phyloP scores from a whole-genome alignment of 2,329 filamentous ascomycete species.

The Aspergillus sp. region DNA sequence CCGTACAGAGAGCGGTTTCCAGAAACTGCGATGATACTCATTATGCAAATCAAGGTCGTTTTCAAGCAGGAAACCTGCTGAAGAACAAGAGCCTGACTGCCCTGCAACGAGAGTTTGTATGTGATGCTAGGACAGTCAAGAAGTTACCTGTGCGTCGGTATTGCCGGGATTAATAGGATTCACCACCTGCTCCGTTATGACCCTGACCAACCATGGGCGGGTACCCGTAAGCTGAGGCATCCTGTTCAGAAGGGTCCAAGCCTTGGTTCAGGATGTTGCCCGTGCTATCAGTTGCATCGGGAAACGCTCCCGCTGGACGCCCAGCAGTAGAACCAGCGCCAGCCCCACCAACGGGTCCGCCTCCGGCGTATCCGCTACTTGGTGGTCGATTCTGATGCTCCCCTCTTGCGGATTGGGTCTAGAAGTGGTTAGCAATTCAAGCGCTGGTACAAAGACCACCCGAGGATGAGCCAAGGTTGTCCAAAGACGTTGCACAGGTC shows the following conservation, averaged over 20 bases:
- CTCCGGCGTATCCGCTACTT: constrained; percentile 47
- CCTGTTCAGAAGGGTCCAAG: constrained; percentile 47
- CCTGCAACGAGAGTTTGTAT: not conserved
- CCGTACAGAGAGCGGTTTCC: constrained; percentile 13
- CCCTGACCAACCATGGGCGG: constrained; percentile 46
- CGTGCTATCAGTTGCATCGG: constrained; percentile 41
- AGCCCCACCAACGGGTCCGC: constrained; percentile 38
- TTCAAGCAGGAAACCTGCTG: not conserved
- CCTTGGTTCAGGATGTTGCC: constrained; percentile 46
- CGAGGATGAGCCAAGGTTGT: constrained; percentile 27
- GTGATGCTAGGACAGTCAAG: not conserved
- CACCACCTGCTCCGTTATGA: constrained; percentile 49
- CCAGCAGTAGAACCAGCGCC: constrained; percentile 28
- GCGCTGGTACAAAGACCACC: constrained; percentile 13
- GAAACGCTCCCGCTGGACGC: constrained; percentile 35
- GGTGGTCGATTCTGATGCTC: constrained; percentile 61
- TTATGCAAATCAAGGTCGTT: not conserved
- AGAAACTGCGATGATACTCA: constrained; percentile 7
- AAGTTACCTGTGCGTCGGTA: constrained; percentile 10
- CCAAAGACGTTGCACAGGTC: constrained; percentile 41
- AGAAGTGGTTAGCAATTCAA: constrained; percentile 37
- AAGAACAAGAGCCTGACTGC: not conserved
- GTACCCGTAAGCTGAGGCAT: constrained; percentile 46
- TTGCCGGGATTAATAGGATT: constrained; percentile 38
- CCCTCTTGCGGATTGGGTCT: constrained; percentile 78